These are phyloP conservation scores for Cetradonia linearis DNA, from an alignment of 495 filamentous ascomycete species.

Conservation along the genomic window DNA sequence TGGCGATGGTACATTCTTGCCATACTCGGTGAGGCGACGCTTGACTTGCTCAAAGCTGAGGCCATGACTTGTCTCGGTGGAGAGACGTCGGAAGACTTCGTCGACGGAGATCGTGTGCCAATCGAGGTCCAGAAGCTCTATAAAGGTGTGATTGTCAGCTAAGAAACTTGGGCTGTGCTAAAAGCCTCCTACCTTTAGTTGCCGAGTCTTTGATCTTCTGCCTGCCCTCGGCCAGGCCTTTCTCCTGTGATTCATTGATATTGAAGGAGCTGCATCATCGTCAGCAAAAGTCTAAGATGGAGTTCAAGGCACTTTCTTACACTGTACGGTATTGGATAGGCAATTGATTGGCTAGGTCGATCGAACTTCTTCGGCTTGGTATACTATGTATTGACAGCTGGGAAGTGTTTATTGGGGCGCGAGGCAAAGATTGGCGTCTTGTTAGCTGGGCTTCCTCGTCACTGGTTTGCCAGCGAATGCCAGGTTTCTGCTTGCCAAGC, in stretches of 20 bases:
- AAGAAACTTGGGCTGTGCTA: too few species aligned
- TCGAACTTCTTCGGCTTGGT: background rate
- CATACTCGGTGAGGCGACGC: slow-evolving; percentile 43
- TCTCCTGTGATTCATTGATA: slow-evolving; percentile 1
- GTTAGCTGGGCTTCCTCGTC: slow-evolving; percentile 7
- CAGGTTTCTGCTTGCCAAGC: background rate
- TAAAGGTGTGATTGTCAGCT: background rate
- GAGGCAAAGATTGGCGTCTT: background rate
- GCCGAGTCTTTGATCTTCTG: background rate
- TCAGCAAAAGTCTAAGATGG: background rate
- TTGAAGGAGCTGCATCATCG: background rate
- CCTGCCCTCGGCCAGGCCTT: background rate
- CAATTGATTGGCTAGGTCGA: background rate
- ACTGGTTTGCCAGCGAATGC: background rate
- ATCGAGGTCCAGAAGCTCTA: slow-evolving; percentile 34
- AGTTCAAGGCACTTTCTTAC: background rate
- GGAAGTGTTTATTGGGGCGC: background rate
- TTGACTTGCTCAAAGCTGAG: slow-evolving; percentile 41
- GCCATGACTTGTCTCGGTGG: slow-evolving; percentile 39
- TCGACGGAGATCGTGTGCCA: slow-evolving; percentile 48
- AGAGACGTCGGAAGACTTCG: slow-evolving; percentile 45
- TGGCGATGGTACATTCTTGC: slow-evolving; percentile 50
- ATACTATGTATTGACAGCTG: background rate
- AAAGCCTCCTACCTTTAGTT: background rate
- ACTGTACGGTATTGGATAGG: slow-evolving; percentile 7